phyloP scores from a whole-genome alignment of 148 eudicot genomes.

The Arctostaphylos glauca region DNA sequence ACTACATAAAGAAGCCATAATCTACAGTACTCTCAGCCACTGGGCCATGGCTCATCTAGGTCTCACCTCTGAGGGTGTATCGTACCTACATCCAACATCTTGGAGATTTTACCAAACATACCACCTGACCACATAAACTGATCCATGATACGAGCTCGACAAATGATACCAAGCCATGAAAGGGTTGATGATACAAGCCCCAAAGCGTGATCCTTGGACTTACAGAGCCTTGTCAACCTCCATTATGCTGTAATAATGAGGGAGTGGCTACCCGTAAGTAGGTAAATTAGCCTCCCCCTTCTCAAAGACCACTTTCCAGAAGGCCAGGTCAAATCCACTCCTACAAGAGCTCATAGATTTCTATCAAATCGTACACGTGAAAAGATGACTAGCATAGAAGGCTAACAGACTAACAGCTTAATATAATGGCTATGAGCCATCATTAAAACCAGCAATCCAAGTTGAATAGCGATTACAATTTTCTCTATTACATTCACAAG shows the following conservation, averaged over 20 bases:
- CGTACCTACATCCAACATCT: not conserved
- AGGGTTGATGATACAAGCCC: not conserved
- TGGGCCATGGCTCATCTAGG: not conserved
- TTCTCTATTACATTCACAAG: not conserved
- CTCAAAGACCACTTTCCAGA: not conserved
- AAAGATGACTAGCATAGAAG: not conserved
- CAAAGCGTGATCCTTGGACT: not conserved
- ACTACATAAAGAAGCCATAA: not conserved
- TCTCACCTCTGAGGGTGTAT: not conserved
- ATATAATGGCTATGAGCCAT: not conserved
- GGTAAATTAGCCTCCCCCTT: not conserved
- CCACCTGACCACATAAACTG: not conserved
- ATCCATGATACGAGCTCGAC: not conserved
- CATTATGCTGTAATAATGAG: not conserved
- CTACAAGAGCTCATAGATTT: not conserved
- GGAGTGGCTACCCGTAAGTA: not conserved
- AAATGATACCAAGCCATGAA: not conserved
- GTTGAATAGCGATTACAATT: not conserved
- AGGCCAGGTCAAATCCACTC: too few species aligned
- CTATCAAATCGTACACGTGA: not conserved
- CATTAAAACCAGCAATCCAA: too few species aligned
- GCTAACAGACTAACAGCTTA: too few species aligned
- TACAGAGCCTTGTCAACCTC: not conserved
- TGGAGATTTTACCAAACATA: not conserved
- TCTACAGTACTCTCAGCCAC: not conserved